phyloP scores from a whole-genome alignment of 225 moss, liverwort and hornwort species.

The Polytrichum commune region DNA sequence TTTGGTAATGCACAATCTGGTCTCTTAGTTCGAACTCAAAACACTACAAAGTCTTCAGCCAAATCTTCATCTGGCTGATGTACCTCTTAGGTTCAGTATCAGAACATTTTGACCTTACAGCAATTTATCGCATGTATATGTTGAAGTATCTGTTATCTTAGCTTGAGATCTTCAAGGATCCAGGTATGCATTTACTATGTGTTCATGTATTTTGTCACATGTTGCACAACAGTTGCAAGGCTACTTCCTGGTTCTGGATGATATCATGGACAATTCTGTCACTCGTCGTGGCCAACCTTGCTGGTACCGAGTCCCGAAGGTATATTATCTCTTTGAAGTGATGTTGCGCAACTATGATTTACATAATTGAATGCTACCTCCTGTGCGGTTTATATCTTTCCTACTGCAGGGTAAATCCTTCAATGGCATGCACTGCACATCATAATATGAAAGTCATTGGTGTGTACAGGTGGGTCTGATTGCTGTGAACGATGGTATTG shows the following conservation, averaged over 20 bases:
- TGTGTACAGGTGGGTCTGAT: constrained; percentile 74
- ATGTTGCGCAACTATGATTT: neutral
- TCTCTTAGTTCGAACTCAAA: no score
- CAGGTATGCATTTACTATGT: no score
- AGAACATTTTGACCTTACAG: no score
- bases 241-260: constrained; percentile 88
- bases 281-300: constrained; percentile 93
- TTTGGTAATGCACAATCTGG: no score
- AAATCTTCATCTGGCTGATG: no score
- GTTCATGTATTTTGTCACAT: no score
- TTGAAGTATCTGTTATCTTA: no score
- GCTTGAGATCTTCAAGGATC: no score
- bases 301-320: constrained; percentile 91
- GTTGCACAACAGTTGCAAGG: constrained; percentile 67
- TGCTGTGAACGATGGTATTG: constrained; percentile 84
- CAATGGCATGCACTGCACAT: neutral
- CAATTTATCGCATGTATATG: no score
- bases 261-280: constrained; percentile 89
- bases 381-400: neutral
- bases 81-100: no score
- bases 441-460: constrained; percentile 5
- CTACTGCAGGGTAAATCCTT: neutral
- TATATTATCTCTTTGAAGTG: constrained; percentile 13
- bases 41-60: no score
- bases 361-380: neutral